phyloP scores from a whole-genome alignment of 2,329 filamentous ascomycete genomes.

The Clonostachys rosea region DNA sequence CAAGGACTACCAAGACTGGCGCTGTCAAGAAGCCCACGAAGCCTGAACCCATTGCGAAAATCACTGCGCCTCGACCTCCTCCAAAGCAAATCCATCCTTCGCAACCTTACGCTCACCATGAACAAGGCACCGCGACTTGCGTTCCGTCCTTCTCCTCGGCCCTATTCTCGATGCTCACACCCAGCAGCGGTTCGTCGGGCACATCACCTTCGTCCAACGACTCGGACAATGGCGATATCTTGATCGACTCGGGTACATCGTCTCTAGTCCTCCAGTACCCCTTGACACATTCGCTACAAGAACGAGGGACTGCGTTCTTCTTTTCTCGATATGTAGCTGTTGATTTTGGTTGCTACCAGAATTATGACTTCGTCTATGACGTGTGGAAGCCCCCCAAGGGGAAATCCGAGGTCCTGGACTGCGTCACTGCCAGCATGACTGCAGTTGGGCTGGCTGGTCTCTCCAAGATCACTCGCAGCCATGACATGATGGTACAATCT shows the following conservation, averaged over 20 bases:
- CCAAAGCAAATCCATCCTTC: not conserved
- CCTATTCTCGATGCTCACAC: constrained; percentile 14
- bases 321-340: constrained; percentile 45
- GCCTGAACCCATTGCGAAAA: not conserved
- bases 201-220: constrained; percentile 7
- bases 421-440: constrained; percentile 45
- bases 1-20: constrained; percentile 9
- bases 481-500: constrained; percentile 38
- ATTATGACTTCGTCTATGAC: constrained; percentile 48
- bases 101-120: not conserved
- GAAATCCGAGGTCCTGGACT: constrained; percentile 19
- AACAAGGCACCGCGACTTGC: not conserved
- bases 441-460: constrained; percentile 50
- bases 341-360: constrained; percentile 39
- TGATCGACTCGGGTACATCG: not conserved
- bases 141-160: constrained; percentile 5
- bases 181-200: constrained; percentile 12
- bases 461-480: constrained; percentile 36
- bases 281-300: constrained; percentile 24
- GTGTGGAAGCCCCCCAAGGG: constrained; percentile 38
- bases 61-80: not conserved
- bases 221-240: constrained; percentile 1
- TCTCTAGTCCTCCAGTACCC: constrained; percentile 4
- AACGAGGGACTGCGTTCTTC: constrained; percentile 42
- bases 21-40: constrained; percentile 5